Evolutionary conservation across 148 eudicot genomes (phyloP), one percentile per base, ranked within the genome.

Genomic region (Cornus kousa): DNA sequence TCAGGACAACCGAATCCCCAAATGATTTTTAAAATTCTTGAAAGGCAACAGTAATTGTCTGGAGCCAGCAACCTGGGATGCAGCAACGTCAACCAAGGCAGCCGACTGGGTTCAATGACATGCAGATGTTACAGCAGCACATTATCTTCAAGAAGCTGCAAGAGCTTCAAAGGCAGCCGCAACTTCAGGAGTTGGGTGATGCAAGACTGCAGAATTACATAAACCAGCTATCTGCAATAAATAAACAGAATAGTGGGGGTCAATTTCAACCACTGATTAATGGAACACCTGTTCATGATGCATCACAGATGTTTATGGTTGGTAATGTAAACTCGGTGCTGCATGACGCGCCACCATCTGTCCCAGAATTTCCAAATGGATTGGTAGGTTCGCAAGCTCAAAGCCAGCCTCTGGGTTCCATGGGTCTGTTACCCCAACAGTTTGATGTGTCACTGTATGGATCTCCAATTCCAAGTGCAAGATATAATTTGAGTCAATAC

Each of bases 61-160:
- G 19, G 43, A 64, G 40, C 55, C 35, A 80, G 37, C 6, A 79
- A 76, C 72, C 64, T 55, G 74, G 24, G 60, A 77, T 81, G 83
- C 79, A 74, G 39, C 85, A 83, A 64, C 67, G 88, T 80, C 75
- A 83, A 64, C 53, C 83, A 69, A 80, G 82, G 72, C 85, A 87
- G 73, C 87, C 80, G 62, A 77, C 73, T 74, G 80, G 84, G 75
- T 68, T 83, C 62, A 69, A 71, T 72, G 87, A 88, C 65, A 78
- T 73, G 70, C 84, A 84, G 83, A 82, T 86, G 85, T 75, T 88
- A 74, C 93, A 87, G 86, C 90, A 86, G 46, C 92, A 89, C 22
- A 73, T 81, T 19, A 87, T 90, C 82, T 83, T 87, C 67, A 90
- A 85, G 75, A 88, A 83, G 80, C 67, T 90, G 81, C 97, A 92